These are phyloP conservation scores for Zygosaccharomyces sapae DNA, from an alignment of 1,139 yeast species.

Conservation along the genomic window DNA sequence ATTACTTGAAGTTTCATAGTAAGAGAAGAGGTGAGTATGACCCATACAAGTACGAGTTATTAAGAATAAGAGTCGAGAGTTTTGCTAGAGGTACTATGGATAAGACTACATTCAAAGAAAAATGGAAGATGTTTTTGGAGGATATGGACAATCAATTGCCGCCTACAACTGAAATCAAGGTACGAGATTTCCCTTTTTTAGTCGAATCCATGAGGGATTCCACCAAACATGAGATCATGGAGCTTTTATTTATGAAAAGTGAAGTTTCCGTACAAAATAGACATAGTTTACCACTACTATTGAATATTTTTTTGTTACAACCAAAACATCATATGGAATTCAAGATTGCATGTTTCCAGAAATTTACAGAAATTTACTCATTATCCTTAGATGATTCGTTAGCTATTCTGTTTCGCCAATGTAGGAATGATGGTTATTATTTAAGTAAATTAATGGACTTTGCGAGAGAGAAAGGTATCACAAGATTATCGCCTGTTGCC, in stretches of 20 bases:
- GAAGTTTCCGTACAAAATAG: conserved; percentile 21
- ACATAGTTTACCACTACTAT: conserved; percentile 23
- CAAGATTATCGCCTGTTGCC: conserved; percentile 10
- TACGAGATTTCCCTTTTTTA: conserved; percentile 31
- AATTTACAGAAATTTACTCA: conserved; percentile 13
- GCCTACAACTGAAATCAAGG: conserved; percentile 13
- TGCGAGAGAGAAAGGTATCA: conserved; percentile 9
- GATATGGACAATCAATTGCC: conserved; percentile 28
- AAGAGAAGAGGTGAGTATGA: conserved; percentile 5
- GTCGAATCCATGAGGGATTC: conserved; percentile 16
- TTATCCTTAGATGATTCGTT: conserved; percentile 20
- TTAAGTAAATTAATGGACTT: conserved; percentile 13
- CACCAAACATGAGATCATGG: conserved; percentile 10
- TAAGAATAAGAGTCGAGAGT: conserved; percentile 30
- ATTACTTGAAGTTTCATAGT: conserved; percentile 19
- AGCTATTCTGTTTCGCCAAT: conserved; percentile 14
- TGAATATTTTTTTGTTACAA: conserved; percentile 28
- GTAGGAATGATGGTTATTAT: conserved; percentile 13
- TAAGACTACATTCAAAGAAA: conserved; percentile 25
- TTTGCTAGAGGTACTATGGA: conserved; percentile 27
- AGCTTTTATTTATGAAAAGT: conserved; percentile 23
- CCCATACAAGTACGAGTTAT: conserved; percentile 23
- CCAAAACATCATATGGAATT: conserved; percentile 8
- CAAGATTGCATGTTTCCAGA: conserved; percentile 15
- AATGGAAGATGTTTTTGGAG: conserved; percentile 34